A percentile compares a stretch with the other conserved stretches of the same genome.
These are phyloP conservation scores for Pichia sp. DNA, from an alignment of 1,139 yeast species.

Conservation along the genomic window DNA sequence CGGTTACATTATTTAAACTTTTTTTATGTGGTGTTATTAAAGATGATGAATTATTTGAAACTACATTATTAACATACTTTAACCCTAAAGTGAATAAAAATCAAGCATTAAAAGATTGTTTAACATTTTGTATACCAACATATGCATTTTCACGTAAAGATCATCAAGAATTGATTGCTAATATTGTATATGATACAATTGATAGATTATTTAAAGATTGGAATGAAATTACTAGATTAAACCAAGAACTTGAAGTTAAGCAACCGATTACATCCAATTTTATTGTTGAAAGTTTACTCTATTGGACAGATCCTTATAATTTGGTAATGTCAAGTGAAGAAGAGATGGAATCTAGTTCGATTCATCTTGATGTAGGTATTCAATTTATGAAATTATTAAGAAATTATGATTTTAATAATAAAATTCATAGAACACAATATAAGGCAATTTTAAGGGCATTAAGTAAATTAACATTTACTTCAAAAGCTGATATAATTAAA, in stretches of 20 bases:
- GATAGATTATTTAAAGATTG: constrained; percentile 46
- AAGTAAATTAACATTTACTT: constrained; percentile 41
- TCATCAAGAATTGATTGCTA: constrained; percentile 66
- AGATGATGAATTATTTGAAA: constrained; percentile 66
- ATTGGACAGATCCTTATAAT: constrained; percentile 82
- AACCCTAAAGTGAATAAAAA: constrained; percentile 60
- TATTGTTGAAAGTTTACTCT: constrained; percentile 69
- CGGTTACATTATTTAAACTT: constrained; percentile 82
- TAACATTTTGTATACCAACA: constrained; percentile 86
- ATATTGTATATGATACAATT: constrained; percentile 62
- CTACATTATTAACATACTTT: constrained; percentile 68
- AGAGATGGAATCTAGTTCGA: constrained; percentile 36
- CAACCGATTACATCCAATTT: constrained; percentile 42
- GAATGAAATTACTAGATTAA: constrained; percentile 30
- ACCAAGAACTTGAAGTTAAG: constrained; percentile 28
- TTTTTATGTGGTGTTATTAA: constrained; percentile 70
- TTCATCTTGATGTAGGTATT: constrained; percentile 55
- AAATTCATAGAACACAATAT: constrained; percentile 38
- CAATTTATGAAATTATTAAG: constrained; percentile 49
- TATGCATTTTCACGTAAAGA: constrained; percentile 72
- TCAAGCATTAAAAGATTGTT: constrained; percentile 68
- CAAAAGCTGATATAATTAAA: constrained; percentile 26
- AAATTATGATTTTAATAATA: constrained; percentile 11
- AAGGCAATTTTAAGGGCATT: constrained; percentile 52
- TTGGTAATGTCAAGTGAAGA: constrained; percentile 48